Evolutionary conservation across 352 stramenopile genomes (phyloP).

Genomic region (Phytophthora rubi): DNA sequence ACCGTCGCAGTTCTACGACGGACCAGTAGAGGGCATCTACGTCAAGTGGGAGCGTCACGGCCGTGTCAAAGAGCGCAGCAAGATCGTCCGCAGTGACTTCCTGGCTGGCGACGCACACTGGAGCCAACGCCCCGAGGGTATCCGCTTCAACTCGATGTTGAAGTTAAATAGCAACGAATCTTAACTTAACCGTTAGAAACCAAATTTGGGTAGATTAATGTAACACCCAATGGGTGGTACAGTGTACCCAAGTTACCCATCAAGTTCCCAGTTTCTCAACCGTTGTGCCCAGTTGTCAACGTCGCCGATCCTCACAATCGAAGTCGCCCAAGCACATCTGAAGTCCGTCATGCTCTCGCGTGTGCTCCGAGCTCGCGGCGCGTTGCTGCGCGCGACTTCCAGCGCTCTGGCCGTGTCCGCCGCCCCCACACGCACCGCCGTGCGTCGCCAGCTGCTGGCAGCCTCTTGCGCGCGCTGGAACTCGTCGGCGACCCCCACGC

Average conservation of each 20-base stretch:
- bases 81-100: conserved; percentile 75
- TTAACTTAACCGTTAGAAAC: too few relatives aligned
- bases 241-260: too few relatives aligned
- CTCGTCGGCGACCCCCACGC: conserved; percentile 18
- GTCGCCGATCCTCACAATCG: conserved; percentile 22
- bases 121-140: conserved; percentile 39
- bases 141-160: conserved; percentile 52
- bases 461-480: conserved; percentile 31
- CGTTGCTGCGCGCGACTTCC: conserved; percentile 22
- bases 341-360: conserved; percentile 17
- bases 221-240: too few relatives aligned
- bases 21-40: conserved; percentile 58
- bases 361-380: conserved; percentile 25
- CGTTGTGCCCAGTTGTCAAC: neutral
- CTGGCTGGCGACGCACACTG: conserved; percentile 70
- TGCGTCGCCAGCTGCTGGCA: conserved; percentile 26
- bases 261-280: neutral
- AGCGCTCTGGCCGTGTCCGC: conserved; percentile 4
- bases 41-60: conserved; percentile 61
- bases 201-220: too few relatives aligned
- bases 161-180: neutral
- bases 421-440: conserved; percentile 3
- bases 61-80: conserved; percentile 54
- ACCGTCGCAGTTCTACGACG: conserved; percentile 53
- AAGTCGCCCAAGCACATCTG: neutral